Evolutionary conservation across 805 yeast species (phyloP).

Genomic region (Ascoidea asiatica): DNA sequence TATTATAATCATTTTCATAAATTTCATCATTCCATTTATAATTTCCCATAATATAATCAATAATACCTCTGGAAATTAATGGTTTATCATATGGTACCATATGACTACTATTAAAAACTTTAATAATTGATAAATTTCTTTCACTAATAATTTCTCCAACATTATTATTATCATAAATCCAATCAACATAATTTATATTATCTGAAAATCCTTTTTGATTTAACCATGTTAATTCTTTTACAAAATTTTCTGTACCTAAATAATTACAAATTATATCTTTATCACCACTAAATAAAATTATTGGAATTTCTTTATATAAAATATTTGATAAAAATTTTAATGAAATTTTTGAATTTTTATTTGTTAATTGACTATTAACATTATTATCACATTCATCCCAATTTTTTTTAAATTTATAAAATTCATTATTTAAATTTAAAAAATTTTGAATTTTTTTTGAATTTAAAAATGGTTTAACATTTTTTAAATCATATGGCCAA

Average conservation of each 20-base stretch:
- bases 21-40: not conserved
- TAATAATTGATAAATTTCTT: conserved; percentile 64
- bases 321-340: conserved; percentile 41
- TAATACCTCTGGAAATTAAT: conserved; percentile 50
- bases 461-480: conserved; percentile 36
- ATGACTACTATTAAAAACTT: conserved; percentile 68
- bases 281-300: conserved; percentile 56
- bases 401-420: conserved; percentile 15
- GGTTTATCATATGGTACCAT: conserved; percentile 89
- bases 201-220: conserved; percentile 24
- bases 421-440: conserved; percentile 33
- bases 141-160: conserved; percentile 39
- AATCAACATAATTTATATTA: conserved; percentile 20
- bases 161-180: conserved; percentile 29
- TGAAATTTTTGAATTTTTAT: conserved; percentile 32
- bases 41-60: conserved; percentile 28
- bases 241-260: conserved; percentile 46
- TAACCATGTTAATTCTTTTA: conserved; percentile 39
- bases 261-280: conserved; percentile 63
- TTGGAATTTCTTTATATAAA: conserved; percentile 31
- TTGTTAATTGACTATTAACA: conserved; percentile 32
- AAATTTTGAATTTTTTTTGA: conserved; percentile 30
- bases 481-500: conserved; percentile 51
- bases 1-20: too few species aligned
- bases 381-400: conserved; percentile 54